Evolutionary conservation across 441 rosid species (phyloP), one percentile per base, ranked within the genome.

Genomic region (Populus hybrid): DNA sequence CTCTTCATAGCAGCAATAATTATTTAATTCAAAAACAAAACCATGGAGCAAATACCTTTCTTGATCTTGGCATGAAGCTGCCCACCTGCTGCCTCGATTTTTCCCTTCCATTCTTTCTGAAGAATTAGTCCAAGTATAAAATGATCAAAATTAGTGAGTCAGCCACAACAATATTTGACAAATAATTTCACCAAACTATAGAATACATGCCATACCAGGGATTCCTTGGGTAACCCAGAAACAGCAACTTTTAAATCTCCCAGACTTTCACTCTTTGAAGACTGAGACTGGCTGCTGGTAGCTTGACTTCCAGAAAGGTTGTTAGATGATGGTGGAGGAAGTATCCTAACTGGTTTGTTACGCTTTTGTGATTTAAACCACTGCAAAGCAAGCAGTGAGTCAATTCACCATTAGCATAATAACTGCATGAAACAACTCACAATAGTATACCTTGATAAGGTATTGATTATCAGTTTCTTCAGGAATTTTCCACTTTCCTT

Each of bases 401-500:
- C 59, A 81, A 75, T 68, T 76, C 36, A 80, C 56, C 65, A 56
- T 72, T 74, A 76, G 79, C 23, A 77, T 69, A 23, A 74, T n/a
- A 29, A 76, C 50, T 50, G 16, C 9, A 67, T 61, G 24, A 67
- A 75, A 74, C 36, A 20, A 71, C 71, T 53, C 38, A 61, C 74
- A 66, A 35, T 71, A 31, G 5, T 73, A 74, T 81, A 94, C 99
- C 92, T 92, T 88, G 78, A 76, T 77, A 74, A 96, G 95, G 86
- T 83, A 93, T 73, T 88, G 86, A 85, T 89, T 93, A 21, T 86
- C 78, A 3, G 88, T 88, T 80, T 82, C 93, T 74, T 88, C 95
- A 20, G 97, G 98, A 40, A 96, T 83, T 86, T 89, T 92, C 98
- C 98, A 94, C 86, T 94, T 92, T 84, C 89, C 91, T 81, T 85